Base-by-base conservation (phyloP, 2,329 filamentous ascomycete species). In the Elsinoe perseae region DNA sequence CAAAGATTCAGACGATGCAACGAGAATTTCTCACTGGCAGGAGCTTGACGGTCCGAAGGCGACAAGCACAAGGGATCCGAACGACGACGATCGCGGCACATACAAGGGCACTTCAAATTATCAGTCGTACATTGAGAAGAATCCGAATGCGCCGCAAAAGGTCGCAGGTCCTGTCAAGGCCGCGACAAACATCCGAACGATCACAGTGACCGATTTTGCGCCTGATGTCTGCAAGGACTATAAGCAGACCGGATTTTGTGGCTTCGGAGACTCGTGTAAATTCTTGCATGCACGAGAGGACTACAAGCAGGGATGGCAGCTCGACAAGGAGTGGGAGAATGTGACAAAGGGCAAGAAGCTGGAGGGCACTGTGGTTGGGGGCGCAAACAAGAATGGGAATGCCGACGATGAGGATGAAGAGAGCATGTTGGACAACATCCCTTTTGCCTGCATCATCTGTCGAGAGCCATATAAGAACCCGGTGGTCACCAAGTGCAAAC, bases 211-310 rank as follows among this genome's bases (percentile, higher is more conserved):
- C 28, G 93, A 98, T 68, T 97, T 89, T 68, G 86, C 87, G 0
- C 89, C 92, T 0, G 92, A 97, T 62, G 87, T 95, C 0, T 98
- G 93, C 73, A 97, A 97, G 70, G 93, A 97, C 68, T 93, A 89
- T 71, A 92, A 92, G 63, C 80, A 87, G 64, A 93, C 85, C 0
- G 86, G 86, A 0, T 85, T 83, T 66, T 86, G 81, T 63, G 83
- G 84, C 1, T 87, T 85, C 61, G 85, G 87, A 25, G 88, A 93
- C 68, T 84, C 79, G 59, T 95, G 91, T 75, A 95, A 90, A 66
- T 93, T 84, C 66, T 66, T 89, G 0, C 88, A 93, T 65, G 82
- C 82, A 4, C 77, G 88, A 57, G 85, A 88, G 64, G 86, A 89
- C 69, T 86, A 89, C 67, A 89, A 92, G 64, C 86, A 91, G 68